Conservation (phyloP, 2,329 filamentous ascomycete genomes). For the Phoma sp. region DNA sequence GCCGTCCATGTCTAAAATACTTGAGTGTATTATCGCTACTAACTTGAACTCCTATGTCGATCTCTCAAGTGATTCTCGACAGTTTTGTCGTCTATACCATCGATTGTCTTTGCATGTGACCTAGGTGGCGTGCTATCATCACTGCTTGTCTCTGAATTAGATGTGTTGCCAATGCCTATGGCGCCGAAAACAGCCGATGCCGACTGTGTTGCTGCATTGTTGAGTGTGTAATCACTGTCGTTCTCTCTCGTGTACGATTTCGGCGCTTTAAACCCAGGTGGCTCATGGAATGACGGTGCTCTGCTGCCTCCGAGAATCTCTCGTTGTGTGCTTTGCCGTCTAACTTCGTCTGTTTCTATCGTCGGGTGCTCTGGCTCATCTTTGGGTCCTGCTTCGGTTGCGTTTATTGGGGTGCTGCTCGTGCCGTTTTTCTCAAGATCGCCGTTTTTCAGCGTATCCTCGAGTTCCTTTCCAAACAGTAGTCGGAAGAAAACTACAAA, state of each 20-base stretch:
- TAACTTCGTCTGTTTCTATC: background rate
- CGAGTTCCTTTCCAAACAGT: constrained; percentile 53
- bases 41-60: constrained; percentile 21
- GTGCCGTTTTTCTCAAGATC: background rate
- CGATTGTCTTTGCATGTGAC: constrained; percentile 29
- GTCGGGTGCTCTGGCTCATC: background rate
- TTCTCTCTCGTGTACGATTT: constrained; percentile 6
- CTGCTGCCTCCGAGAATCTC: constrained; percentile 8
- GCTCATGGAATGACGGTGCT: constrained; percentile 10
- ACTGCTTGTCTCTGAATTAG: background rate
- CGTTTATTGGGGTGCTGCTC: background rate
- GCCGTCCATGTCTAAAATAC: too few relatives aligned
- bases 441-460: constrained; percentile 39
- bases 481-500: constrained; percentile 57
- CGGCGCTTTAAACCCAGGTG: constrained; percentile 5
- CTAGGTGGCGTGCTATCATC: background rate
- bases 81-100: constrained; percentile 31
- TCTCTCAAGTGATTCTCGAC: constrained; percentile 34
- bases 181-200: constrained; percentile 38
- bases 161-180: constrained; percentile 43
- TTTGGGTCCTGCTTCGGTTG: background rate
- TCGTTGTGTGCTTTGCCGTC: constrained; percentile 1
- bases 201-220: constrained; percentile 19
- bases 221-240: background rate
- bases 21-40: background rate